Evolutionary conservation across 2,329 filamentous ascomycete genomes (phyloP), one percentile per base, ranked within the genome.

Genomic region (Chrysosporium queenslandicum): DNA sequence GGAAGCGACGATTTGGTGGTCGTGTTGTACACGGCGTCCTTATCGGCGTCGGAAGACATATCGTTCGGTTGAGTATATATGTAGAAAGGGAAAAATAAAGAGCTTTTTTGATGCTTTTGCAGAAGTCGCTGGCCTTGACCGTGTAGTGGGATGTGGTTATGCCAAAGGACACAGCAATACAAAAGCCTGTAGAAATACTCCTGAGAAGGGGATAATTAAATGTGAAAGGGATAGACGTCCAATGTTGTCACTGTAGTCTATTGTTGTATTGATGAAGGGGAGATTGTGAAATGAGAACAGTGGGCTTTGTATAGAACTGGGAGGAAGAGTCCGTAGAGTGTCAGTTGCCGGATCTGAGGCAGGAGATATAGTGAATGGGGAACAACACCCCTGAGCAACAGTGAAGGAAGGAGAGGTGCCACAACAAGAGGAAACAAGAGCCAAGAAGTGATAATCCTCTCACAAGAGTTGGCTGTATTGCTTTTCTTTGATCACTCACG

Each of bases 141-240:
- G 27, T 18, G 41, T 29, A 2, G 23, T 9, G 30, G 18, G 11
- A 23, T 14, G 18, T 39, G 23, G 30, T 25, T 42, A 20, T 14
- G 23, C n/a, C 7, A 39, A 23, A 36, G 27, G 9, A 18, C 23
- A 23, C 7, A n/a, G 43, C 41, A 42, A 36, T 12, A 21, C 50
- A 45, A 51, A 36, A 29, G 18, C 3, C 21, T 29, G 18, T 51
- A 51, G 49, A 51, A 45, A 51, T 51, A 51, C 18, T 51, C 9
- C 20, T 37, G 29, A 20, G 34, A 45, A 16, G 2, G 20, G 30
- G 23, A 1, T 45, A 36, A 51, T 27, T n/a, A 37, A 5, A 29
- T 45, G 49, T 45, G 40, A 45, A 45, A 36, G 39, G n/a, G 25
- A 32, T 34, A 16, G 18, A 50, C 21, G 11, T n/a, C 16, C 29